These are phyloP conservation scores for Cutaneotrichosporon sp. DNA, from an alignment of 1,284 basidiomycete genomes.

Conservation along the genomic window DNA sequence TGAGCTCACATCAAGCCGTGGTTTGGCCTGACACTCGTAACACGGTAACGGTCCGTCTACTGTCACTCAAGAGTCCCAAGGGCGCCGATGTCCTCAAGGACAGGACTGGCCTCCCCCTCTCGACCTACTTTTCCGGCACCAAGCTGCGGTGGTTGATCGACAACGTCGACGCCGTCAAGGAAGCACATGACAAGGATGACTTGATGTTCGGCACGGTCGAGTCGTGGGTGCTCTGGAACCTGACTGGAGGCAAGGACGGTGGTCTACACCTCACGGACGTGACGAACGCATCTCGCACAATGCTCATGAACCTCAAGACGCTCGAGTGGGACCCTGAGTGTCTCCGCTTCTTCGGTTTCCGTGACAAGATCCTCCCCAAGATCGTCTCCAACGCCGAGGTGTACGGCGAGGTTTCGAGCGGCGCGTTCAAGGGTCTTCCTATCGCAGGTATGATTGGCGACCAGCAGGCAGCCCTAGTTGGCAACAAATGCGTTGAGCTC, in stretches of 20 bases:
- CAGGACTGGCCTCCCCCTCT: constrained; percentile 65
- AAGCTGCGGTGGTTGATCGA: constrained; percentile 97
- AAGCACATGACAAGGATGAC: constrained; percentile 78
- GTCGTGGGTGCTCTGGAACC: constrained; percentile 77
- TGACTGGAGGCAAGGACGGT: constrained; percentile 70
- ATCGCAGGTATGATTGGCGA: constrained; percentile 93
- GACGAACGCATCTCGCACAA: constrained; percentile 92
- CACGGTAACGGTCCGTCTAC: constrained; percentile 20
- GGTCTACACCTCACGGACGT: constrained; percentile 85
- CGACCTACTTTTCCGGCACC: constrained; percentile 94
- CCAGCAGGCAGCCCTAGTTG: constrained; percentile 95
- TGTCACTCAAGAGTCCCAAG: constrained; percentile 15
- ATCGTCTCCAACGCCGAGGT: constrained; percentile 90
- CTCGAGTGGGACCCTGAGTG: constrained; percentile 80
- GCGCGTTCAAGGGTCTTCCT: constrained; percentile 70
- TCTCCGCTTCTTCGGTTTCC: constrained; percentile 82
- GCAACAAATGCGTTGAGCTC: constrained; percentile 83
- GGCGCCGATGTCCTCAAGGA: constrained; percentile 22
- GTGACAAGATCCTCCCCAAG: constrained; percentile 73
- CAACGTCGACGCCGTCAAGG: constrained; percentile 71
- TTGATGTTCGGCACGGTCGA: constrained; percentile 93
- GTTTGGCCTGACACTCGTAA: constrained; percentile 94
- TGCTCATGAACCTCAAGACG: constrained; percentile 80
- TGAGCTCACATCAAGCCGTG: constrained; percentile 60
- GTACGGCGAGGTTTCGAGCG: constrained; percentile 69